Evolutionary conservation across 2,329 filamentous ascomycete genomes (phyloP), one percentile per base, ranked within the genome.

Genomic region (Pyrenophora seminiperda): DNA sequence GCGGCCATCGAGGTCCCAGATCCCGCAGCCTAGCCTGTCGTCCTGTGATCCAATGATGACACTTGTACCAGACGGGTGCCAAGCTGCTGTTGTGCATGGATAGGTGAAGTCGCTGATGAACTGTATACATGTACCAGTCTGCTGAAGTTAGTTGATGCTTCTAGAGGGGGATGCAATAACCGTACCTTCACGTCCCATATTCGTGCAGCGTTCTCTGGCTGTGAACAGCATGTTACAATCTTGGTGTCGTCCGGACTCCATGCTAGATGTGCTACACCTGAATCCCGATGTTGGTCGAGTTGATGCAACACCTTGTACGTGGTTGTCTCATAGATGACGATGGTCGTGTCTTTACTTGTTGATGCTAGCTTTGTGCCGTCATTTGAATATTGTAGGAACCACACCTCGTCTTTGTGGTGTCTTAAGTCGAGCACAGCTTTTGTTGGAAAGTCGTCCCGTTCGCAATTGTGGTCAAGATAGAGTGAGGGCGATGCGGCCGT

Each of bases 201-300:
- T 29, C 87, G 82, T 1, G 90, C 91, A 54, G 81, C 82, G 37
- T 82, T 83, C 66, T 96, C 73, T 34, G 66, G 64, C 36, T 68
- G 90, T 58, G 84, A 81, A 13, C 85, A 89, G 70, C 93, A 97
- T 13, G 88, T 93, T 31, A 97, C 85, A 27, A 99, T 79, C 75
- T 90, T 90, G 1, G 82, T 82, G 73, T 96, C 90, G 71, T 99
- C 91, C 4, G 92, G 94, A 68, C 92, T 97, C 90, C 94, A 99
- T 1, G 90, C 81, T 3, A 96, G 76, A 64, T 92, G 91, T 15
- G 89, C 87, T 10, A 97, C 87, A 1, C 89, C 88, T 5, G 89
- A 87, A 3, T 49, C 56, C 1, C 83, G 79, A 62, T 95, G 90
- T 3, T 87, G 85, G 4, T 77, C 76, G 7, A 96, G 76, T 37